phyloP scores from a whole-genome alignment of 495 filamentous ascomycete genomes.

The Endocarpon pusillum region DNA sequence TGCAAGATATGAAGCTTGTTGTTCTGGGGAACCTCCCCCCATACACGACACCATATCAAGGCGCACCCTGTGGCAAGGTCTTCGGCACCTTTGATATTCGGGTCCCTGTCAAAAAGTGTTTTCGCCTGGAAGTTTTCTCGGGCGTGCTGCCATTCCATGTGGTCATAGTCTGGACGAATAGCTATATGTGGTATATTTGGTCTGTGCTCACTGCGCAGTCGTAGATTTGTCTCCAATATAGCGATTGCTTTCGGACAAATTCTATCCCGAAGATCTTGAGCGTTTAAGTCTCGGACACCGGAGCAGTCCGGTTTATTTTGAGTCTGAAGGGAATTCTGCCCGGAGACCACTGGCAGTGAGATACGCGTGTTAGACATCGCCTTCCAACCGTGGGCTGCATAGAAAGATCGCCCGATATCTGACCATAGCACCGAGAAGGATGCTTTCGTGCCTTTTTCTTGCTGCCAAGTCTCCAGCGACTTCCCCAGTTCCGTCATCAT shows the following conservation, averaged over 20 bases:
- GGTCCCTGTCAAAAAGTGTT: slow-evolving; percentile 27
- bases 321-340: slow-evolving; percentile 9
- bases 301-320: slow-evolving; percentile 5
- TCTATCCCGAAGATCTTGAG: slow-evolving; percentile 15
- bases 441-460: slow-evolving; percentile 17
- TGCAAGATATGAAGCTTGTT: slow-evolving; percentile 69
- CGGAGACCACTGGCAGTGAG: slow-evolving; percentile 32
- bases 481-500: slow-evolving; percentile 42
- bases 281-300: slow-evolving; percentile 12
- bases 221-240: slow-evolving; percentile 20
- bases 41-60: slow-evolving; percentile 68
- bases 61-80: slow-evolving; percentile 41
- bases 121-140: slow-evolving; percentile 69
- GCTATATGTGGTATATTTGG: slow-evolving; percentile 27
- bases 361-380: slow-evolving; percentile 57
- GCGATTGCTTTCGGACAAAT: slow-evolving; percentile 21
- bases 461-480: slow-evolving; percentile 34
- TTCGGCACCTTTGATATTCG: slow-evolving; percentile 52
- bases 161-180: slow-evolving; percentile 52
- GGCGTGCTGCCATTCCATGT: slow-evolving; percentile 69
- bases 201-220: neutral
- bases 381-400: slow-evolving; percentile 66
- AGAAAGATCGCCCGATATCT: slow-evolving; percentile 91
- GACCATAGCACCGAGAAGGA: slow-evolving; percentile 70
- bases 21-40: slow-evolving; percentile 32